A percentile compares a stretch with the other conserved stretches of the same genome.
Evolutionary conservation across 805 yeast genomes (phyloP).

Genomic region (Pichia occidentalis): DNA sequence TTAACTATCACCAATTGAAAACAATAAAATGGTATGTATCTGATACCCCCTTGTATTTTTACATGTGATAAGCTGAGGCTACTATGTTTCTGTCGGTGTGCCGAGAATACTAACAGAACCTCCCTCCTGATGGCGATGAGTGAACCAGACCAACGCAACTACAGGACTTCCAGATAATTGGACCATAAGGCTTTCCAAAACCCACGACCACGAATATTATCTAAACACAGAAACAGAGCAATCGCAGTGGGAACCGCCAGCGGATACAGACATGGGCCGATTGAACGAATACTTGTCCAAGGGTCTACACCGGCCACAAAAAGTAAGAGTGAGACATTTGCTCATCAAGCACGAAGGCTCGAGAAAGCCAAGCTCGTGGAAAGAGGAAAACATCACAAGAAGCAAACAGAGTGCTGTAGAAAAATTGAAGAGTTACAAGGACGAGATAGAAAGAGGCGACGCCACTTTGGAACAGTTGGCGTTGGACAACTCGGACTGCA

Average conservation of each 20-base stretch:
- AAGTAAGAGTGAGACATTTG: slow-evolving; percentile 76
- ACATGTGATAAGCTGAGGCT: too few relatives aligned
- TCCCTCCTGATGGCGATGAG: too few relatives aligned
- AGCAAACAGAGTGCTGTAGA: slow-evolving; percentile 78
- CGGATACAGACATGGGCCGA: slow-evolving; percentile 60
- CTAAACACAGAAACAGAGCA: slow-evolving; percentile 62
- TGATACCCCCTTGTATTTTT: too few relatives aligned
- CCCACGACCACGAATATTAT: slow-evolving; percentile 81
- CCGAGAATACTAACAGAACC: too few relatives aligned
- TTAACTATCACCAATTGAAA: too few relatives aligned
- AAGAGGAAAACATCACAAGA: slow-evolving; percentile 62
- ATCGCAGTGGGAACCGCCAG: slow-evolving; percentile 90
- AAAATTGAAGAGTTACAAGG: slow-evolving; percentile 50
- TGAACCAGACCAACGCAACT: slow-evolving; percentile 7
- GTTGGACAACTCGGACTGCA: slow-evolving; percentile 78
- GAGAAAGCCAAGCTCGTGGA: slow-evolving; percentile 91
- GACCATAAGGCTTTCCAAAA: slow-evolving; percentile 71
- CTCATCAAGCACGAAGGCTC: slow-evolving; percentile 77
- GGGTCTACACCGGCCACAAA: slow-evolving; percentile 45
- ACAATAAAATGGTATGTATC: too few relatives aligned
- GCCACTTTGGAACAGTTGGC: slow-evolving; percentile 68
- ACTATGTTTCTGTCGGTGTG: too few relatives aligned
- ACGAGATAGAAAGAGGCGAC: slow-evolving; percentile 57
- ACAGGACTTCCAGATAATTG: slow-evolving; percentile 86
- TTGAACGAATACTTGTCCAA: slow-evolving; percentile 51